phyloP scores from a whole-genome alignment of 2,329 filamentous ascomycete genomes.

The Madurella mycetomatis region DNA sequence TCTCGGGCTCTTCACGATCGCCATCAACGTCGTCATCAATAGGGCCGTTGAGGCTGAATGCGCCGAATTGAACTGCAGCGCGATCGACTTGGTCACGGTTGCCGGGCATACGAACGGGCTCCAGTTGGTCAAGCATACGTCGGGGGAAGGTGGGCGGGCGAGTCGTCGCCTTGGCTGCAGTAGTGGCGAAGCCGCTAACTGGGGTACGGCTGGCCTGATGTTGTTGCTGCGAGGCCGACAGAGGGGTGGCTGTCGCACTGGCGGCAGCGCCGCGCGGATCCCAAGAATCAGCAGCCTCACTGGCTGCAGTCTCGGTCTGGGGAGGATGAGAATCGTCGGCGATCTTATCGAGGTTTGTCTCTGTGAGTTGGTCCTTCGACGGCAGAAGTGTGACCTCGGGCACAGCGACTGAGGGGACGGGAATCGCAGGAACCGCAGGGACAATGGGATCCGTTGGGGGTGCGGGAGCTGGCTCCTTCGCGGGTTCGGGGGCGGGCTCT shows the following conservation, averaged over 20 bases:
- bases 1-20: conserved; percentile 92
- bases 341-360: conserved; percentile 88
- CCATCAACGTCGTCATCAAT: conserved; percentile 86
- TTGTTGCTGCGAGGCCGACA: conserved; percentile 60
- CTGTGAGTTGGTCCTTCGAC: conserved; percentile 78
- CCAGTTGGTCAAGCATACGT: conserved; percentile 87
- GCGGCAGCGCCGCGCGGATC: conserved; percentile 61
- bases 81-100: conserved; percentile 86
- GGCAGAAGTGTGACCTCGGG: conserved; percentile 58
- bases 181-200: conserved; percentile 71
- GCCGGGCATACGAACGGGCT: conserved; percentile 96
- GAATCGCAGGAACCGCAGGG: conserved; percentile 18
- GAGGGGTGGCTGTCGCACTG: conserved; percentile 61
- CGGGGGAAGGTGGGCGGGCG: conserved; percentile 79
- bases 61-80: conserved; percentile 91
- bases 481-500: conserved; percentile 35
- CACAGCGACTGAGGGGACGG: conserved; percentile 41
- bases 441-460: conserved; percentile 11
- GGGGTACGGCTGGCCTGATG: conserved; percentile 56
- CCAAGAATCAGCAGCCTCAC: conserved; percentile 82
- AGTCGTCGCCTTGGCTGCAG: conserved; percentile 71
- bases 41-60: conserved; percentile 76
- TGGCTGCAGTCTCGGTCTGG: conserved; percentile 77
- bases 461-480: conserved; percentile 30
- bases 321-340: conserved; percentile 74